Evolutionary conservation across 371 early-diverging fungal genomes (phyloP), one percentile per base, ranked within the genome.

Genomic region (Fennellomyces sp.): DNA sequence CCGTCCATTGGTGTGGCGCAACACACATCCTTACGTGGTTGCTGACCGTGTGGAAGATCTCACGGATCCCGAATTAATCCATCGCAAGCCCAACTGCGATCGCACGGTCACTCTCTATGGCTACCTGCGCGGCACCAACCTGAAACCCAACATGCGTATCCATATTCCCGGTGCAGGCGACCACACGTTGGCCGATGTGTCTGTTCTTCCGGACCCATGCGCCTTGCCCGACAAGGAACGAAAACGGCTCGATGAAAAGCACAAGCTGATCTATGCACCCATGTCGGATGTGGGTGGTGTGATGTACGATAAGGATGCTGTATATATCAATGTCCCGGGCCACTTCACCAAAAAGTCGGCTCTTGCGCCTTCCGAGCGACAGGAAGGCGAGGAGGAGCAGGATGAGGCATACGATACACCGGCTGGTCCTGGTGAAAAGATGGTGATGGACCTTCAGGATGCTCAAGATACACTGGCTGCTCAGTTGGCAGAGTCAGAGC

Each of bases 121-220:
- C 29, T 98, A 94, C 66, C 75, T 96, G 60, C 88, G 97, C 27
- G 99, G 99, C 47, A 96, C 94, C 38, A 94, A 96, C 66, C 73
- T 98, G 52, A 92, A 93, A 75, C 65, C 84, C 19, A 82, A 79
- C 38, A 87, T 89, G 81, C 78, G 89, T 61, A 90, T 97, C 31
- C 99, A 98, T 69, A 93, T 98, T 56, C 96, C 98, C 2, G 99
- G 99, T 30, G 92, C 90, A 2, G 98, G 97, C 33, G 99, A 99
- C 73, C 90, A 88, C 53, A 65, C 75, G 47, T 74, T 99, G 33
- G 78, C 80, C 15, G 88, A 90, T 33, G 84, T 97, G 29, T 86
- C 84, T 53, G 77, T 85, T 33, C 70, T 97, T 17, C 76, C 92
- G 0, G 99, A 97, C 68, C 98, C 99, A 12, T 97, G 97, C 63